Conservation (phyloP, 139 green algal species). For the Chlorella ohadii region DNA sequence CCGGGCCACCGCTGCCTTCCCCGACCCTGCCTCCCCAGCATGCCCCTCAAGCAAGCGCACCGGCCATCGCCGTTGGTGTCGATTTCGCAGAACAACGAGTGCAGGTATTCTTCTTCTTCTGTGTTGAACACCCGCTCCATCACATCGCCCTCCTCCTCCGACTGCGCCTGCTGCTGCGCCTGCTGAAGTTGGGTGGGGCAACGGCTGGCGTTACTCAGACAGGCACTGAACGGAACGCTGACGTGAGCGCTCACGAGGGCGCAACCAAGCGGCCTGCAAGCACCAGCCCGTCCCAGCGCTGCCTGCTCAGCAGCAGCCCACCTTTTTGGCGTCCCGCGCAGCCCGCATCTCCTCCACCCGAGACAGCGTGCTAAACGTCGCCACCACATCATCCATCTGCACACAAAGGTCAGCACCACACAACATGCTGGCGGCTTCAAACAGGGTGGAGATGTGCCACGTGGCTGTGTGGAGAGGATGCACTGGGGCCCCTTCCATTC, state of each 20-base stretch:
- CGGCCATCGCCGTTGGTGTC: constrained; percentile 17
- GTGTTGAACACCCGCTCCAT: neutral
- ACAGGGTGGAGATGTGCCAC: too few relatives aligned
- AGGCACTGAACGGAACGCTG: too few relatives aligned
- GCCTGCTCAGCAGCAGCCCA: neutral
- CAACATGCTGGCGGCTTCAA: too few relatives aligned
- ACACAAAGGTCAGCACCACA: too few relatives aligned
- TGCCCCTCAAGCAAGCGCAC: neutral
- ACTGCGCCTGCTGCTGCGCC: neutral
- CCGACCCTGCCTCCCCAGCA: neutral
- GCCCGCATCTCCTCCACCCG: constrained; percentile 8
- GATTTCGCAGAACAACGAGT: neutral
- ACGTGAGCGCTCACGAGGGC: too few relatives aligned
- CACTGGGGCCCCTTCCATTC: too few relatives aligned
- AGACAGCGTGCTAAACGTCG: constrained; percentile 11
- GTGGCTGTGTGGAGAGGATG: too few relatives aligned
- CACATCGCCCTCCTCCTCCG: neutral
- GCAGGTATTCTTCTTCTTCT: neutral
- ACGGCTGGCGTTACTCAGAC: too few relatives aligned
- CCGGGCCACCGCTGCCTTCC: too few relatives aligned
- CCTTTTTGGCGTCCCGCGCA: neutral
- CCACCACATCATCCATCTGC: constrained; percentile 22
- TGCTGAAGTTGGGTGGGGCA: too few relatives aligned
- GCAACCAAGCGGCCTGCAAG: too few relatives aligned
- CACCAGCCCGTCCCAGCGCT: too few relatives aligned